phyloP scores from a whole-genome alignment of 1,284 basidiomycete genomes.

The Moesziomyces parantarcticus region DNA sequence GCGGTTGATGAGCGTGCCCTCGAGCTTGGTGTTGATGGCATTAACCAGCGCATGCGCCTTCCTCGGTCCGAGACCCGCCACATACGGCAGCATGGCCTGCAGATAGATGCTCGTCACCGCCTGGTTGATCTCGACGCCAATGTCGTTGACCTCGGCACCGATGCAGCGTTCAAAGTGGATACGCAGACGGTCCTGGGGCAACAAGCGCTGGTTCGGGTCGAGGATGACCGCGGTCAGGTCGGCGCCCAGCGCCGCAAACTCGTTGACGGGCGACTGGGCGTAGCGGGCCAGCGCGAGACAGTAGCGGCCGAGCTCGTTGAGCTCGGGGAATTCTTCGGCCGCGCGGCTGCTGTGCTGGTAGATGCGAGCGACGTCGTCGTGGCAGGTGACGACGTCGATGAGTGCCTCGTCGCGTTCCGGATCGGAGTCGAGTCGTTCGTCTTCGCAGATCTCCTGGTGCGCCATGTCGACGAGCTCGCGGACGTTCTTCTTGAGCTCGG shows the following conservation, averaged over 20 bases:
- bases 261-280: slow-evolving; percentile 83
- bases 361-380: slow-evolving; percentile 91
- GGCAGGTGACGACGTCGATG: slow-evolving; percentile 78
- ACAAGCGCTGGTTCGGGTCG: slow-evolving; percentile 83
- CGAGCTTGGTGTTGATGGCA: slow-evolving; percentile 57
- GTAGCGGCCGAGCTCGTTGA: slow-evolving; percentile 86
- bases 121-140: slow-evolving; percentile 95
- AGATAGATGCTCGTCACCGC: slow-evolving; percentile 88
- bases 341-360: slow-evolving; percentile 92
- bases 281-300: slow-evolving; percentile 94
- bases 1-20: slow-evolving; percentile 64
- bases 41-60: slow-evolving; percentile 87
- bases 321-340: slow-evolving; percentile 82
- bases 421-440: slow-evolving; percentile 39
- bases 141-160: slow-evolving; percentile 88
- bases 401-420: slow-evolving; percentile 43
- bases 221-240: slow-evolving; percentile 63
- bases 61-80: slow-evolving; percentile 92
- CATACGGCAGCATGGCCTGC: slow-evolving; percentile 85
- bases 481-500: slow-evolving; percentile 74
- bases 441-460: slow-evolving; percentile 66
- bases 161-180: slow-evolving; percentile 84
- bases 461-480: slow-evolving; percentile 75
- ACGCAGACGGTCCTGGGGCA: slow-evolving; percentile 83
- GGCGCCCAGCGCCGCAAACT: slow-evolving; percentile 62